Percentiles rank a stretch among this genome's conserved stretches.
Evolutionary conservation across 73 alveolate species (phyloP).

Genomic region (Urostyla sp.): DNA sequence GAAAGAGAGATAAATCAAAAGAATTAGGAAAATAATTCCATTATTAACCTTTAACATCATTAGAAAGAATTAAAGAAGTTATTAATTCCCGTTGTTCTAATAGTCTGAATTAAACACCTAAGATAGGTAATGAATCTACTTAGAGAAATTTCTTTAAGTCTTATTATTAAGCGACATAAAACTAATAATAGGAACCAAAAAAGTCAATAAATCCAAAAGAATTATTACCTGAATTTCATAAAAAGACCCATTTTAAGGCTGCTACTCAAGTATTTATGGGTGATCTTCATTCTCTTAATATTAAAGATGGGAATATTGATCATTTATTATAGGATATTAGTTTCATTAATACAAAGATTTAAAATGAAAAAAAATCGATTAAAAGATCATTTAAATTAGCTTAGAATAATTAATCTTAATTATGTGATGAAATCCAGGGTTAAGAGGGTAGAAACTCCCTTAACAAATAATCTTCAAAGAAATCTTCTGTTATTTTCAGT

Average conservation of each 20-base stretch:
- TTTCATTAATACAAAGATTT: neutral
- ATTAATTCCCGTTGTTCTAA: neutral
- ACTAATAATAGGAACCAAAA: neutral
- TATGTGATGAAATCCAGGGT: neutral
- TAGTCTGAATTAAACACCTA: neutral
- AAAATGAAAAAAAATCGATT: neutral
- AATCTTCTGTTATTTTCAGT: neutral
- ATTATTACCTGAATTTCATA: conserved; percentile 7
- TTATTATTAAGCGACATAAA: neutral
- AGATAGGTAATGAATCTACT: neutral
- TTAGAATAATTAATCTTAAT: neutral
- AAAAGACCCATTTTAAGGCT: conserved; percentile 39
- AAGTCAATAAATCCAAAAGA: conserved; percentile 2
- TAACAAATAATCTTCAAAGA: neutral
- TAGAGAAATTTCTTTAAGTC: too few species aligned
- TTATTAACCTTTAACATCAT: conserved; percentile 3
- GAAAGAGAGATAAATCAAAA: conserved; percentile 12
- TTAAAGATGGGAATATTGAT: neutral
- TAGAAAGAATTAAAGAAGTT: neutral
- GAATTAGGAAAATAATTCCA: neutral
- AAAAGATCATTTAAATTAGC: neutral
- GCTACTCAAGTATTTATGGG: conserved; percentile 20
- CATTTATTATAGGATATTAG: neutral
- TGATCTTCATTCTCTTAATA: conserved; percentile 10
- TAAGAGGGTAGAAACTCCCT: neutral